Evolutionary conservation across 2,329 filamentous ascomycete species (phyloP).

Genomic region (Colletotrichum brevisporum): DNA sequence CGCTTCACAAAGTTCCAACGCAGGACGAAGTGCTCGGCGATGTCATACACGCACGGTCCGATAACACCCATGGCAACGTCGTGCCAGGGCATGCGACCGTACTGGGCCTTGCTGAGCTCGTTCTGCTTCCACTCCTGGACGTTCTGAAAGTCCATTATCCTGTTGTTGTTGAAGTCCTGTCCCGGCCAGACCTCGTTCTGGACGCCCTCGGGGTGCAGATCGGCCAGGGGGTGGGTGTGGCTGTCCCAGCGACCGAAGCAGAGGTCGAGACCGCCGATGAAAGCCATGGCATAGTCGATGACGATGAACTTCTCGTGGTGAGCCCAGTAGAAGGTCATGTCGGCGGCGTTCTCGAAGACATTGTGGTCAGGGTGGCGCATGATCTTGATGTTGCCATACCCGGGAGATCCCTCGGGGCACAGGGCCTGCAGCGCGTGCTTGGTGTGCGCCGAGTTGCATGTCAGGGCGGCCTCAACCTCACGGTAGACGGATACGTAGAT

Average conservation of each 20-base stretch:
- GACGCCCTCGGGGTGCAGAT: constrained; percentile 88
- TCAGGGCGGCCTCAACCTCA: constrained; percentile 84
- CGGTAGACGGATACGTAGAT: constrained; percentile 96
- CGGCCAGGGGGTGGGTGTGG: constrained; percentile 86
- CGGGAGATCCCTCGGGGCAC: constrained; percentile 85
- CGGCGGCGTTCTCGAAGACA: constrained; percentile 90
- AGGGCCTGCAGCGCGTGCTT: constrained; percentile 86
- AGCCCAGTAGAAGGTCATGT: constrained; percentile 98
- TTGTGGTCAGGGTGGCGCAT: constrained; percentile 97
- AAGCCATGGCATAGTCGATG: constrained; percentile 90
- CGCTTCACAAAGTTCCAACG: constrained; percentile 98
- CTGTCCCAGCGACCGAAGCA: constrained; percentile 97
- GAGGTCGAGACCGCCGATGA: constrained; percentile 93
- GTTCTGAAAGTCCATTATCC: constrained; percentile 94
- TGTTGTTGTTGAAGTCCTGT: constrained; percentile 98
- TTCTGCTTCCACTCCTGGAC: constrained; percentile 95
- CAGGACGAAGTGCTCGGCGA: constrained; percentile 94
- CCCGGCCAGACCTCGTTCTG: constrained; percentile 91
- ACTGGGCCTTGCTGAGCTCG: constrained; percentile 90
- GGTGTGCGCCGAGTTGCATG: constrained; percentile 93
- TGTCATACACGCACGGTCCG: constrained; percentile 91
- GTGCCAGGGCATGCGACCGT: constrained; percentile 98
- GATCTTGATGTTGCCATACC: constrained; percentile 88
- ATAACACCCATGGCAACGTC: constrained; percentile 94
- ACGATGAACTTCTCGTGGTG: constrained; percentile 99